Base-by-base conservation (phyloP, 257 asterid species). In the Solanum tarijense region DNA sequence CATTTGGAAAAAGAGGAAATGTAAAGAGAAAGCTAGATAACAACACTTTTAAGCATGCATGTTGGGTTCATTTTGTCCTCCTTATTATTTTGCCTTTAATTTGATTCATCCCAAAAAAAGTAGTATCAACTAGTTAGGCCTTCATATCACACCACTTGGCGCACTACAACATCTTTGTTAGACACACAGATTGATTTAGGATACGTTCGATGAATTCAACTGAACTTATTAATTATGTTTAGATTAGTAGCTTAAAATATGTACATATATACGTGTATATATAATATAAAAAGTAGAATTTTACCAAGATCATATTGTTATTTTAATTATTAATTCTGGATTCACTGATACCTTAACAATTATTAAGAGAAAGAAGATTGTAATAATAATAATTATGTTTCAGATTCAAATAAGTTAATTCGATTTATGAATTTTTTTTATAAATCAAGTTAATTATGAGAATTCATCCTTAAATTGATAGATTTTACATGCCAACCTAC, bases 1-100 rank as follows among this genome's bases (percentile, higher is more conserved):
- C 83, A 89, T 89, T 88, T 27, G 91, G 94, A 89, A 90, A 60
- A 86, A 41, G 62, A 5, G 20, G 39, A 86, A 66, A 71, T 68
- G 62, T 66, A 86, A 27, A 68, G 34, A 86, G 71, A 86, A 86
- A 66, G 62, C 79, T 12, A 10, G n/a, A 14, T 85, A 68, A 25
- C n/a, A 36, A 18, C 79, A 62, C 83, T 86, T 86, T 43, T 41
- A 69, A 32, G 23, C 18, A 16, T 79, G 85, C 85, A 65, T 84
- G 76, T 84, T 84, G 79, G 76, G 62, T 84, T 84, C 87, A 84
- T 43, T 41, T 84, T 84, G 87, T 36, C 87, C n/a, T 84, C 58
- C 60, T 35, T 5, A 62, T 66, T 32, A 35, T 62, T 72, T 72
- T 65, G 9, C 58, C 34, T 84, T 84, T 84, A 16, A 84, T 84